phyloP scores from a whole-genome alignment of 768 basidiomycete species.

The Lentinula sp. region DNA sequence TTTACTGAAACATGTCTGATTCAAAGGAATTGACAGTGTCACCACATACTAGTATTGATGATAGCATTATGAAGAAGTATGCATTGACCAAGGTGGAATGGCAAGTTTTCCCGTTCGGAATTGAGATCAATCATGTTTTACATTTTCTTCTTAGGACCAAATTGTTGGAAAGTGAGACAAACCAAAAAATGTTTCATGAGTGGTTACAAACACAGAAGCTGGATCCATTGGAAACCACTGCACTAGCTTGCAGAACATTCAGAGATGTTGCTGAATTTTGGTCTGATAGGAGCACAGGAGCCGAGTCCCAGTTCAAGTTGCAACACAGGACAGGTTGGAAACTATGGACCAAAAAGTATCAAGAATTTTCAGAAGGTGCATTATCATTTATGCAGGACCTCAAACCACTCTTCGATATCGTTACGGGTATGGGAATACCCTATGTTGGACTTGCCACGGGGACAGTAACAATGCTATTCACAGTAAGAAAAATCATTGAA shows the following conservation, averaged over 20 bases:
- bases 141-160: not conserved
- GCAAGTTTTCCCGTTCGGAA: not conserved
- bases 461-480: not conserved
- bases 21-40: not conserved
- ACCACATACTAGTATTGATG: not conserved
- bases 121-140: too few relatives aligned
- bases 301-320: not conserved
- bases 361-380: not conserved
- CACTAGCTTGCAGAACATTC: not conserved
- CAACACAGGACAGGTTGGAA: not conserved
- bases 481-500: not conserved
- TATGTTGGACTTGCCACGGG: not conserved
- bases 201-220: not conserved
- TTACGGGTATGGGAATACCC: not conserved
- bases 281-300: not conserved
- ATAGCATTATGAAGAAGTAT: not conserved
- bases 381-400: not conserved
- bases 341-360: not conserved
- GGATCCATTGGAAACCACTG: not conserved
- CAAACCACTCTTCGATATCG: not conserved
- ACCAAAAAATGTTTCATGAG: not conserved
- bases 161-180: not conserved
- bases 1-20: not conserved
- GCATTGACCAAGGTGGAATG: not conserved
- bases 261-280: not conserved